These are phyloP conservation scores for Phytopythium helicoides DNA, from an alignment of 352 stramenopile genomes.

Conservation along the genomic window DNA sequence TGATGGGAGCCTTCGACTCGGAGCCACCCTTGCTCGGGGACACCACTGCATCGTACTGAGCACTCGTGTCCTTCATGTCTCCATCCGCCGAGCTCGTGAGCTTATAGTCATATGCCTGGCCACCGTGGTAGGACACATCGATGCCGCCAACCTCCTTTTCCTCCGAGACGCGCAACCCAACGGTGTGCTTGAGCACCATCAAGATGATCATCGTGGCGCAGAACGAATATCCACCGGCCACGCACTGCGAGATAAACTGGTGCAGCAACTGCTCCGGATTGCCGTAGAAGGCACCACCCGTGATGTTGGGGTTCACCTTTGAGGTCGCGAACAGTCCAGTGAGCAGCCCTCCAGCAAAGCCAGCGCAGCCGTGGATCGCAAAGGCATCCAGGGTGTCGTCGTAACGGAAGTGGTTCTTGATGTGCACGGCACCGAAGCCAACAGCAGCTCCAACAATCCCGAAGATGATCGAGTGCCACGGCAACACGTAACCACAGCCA, in stretches of 20 bases:
- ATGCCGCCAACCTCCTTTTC: conserved; percentile 80
- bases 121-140: conserved; percentile 76
- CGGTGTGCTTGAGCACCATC: conserved; percentile 63
- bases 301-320: conserved; percentile 54
- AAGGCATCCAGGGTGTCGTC: conserved; percentile 85
- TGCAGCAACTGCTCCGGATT: conserved; percentile 42
- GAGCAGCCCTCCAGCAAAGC: conserved; percentile 58
- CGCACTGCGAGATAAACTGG: conserved; percentile 52
- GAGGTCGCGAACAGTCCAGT: conserved; percentile 69
- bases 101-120: conserved; percentile 59
- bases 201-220: conserved; percentile 72
- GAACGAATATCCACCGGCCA: conserved; percentile 63
- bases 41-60: conserved; percentile 15
- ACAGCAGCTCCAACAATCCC: conserved; percentile 55
- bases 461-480: conserved; percentile 69
- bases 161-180: conserved; percentile 69
- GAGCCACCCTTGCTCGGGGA: conserved; percentile 7
- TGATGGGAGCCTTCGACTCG: conserved; percentile 10
- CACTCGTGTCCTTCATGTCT: conserved; percentile 28
- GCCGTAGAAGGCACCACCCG: conserved; percentile 53
- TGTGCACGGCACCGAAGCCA: conserved; percentile 47
- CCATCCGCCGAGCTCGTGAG: conserved; percentile 21
- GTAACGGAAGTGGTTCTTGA: conserved; percentile 71
- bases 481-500: conserved; percentile 66
- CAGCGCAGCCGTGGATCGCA: conserved; percentile 65